A percentile compares a stretch with the other conserved stretches of the same genome.
Evolutionary conservation across 164 flowering plant genomes (phyloP).

Genomic region (Stephania cephalantha): DNA sequence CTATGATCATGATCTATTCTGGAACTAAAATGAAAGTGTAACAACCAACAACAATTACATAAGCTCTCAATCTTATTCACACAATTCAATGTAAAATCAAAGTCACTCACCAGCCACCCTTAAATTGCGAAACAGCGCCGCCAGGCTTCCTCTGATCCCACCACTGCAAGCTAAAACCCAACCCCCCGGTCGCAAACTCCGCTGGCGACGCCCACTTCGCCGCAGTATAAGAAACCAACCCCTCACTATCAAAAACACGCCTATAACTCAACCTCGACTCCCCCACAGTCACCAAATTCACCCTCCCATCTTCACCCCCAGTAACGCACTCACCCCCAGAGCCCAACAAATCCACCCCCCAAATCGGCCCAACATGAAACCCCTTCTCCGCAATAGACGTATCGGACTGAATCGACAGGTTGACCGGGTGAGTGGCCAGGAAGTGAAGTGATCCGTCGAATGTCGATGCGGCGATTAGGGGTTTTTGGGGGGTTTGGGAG

Average conservation of each 20-base stretch:
- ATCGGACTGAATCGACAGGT: conserved; percentile 28
- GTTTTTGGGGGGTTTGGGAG: conserved; percentile 30
- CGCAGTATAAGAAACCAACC: conserved; percentile 62
- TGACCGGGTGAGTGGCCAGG: conserved; percentile 26
- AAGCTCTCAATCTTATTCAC: background rate
- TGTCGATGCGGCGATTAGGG: conserved; percentile 66
- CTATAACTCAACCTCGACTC: conserved; percentile 24
- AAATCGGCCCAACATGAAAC: conserved; percentile 48
- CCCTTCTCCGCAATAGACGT: conserved; percentile 29
- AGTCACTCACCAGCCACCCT: conserved; percentile 54
- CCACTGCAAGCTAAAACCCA: conserved; percentile 77
- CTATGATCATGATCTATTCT: too few relatives aligned
- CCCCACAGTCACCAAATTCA: conserved; percentile 50
- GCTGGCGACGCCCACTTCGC: conserved; percentile 76
- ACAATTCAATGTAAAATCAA: background rate
- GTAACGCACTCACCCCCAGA: conserved; percentile 52
- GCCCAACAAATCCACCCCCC: conserved; percentile 50
- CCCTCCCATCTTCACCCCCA: conserved; percentile 82
- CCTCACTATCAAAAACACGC: conserved; percentile 56
- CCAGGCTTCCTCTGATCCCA: conserved; percentile 90
- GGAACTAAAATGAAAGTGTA: too few relatives aligned
- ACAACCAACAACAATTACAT: too few relatives aligned
- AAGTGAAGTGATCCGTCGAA: conserved; percentile 51
- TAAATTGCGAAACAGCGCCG: conserved; percentile 59
- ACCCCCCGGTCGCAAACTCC: conserved; percentile 86